Evolutionary conservation across 768 basidiomycete species (phyloP), one percentile per base, ranked within the genome.

Genomic region (Lactarius deliciosus): DNA sequence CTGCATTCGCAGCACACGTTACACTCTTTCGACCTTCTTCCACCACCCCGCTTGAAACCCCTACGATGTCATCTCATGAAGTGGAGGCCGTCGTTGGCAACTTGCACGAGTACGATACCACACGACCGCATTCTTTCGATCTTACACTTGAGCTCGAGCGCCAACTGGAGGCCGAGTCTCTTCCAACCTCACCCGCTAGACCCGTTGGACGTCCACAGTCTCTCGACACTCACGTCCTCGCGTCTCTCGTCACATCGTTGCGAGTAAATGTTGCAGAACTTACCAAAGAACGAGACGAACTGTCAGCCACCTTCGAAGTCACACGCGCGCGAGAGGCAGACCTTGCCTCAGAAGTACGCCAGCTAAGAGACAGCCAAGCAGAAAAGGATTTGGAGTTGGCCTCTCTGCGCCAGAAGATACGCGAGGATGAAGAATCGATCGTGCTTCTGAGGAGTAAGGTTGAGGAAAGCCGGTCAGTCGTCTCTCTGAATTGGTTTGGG

Each of bases 341-440:
- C 64, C 76, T 88, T 61, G 81, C 85, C 69, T 88, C 90, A 68
- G 85, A 86, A 50, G 74, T 92, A 53, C 79, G 84, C 69, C 79
- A 82, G 69, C 83, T 89, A 78, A 85, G 85, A 13, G 89, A 89
- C 65, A 88, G 86, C 6, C 80, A 84, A 72, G 80, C 79, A 57
- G 75, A 74, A 4, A 73, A 67, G 34, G 73, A 77, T 22, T 69
- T 63, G 5, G 75, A 73, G 45, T 60, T 72, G 43, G 73, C 66
- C 22, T 66, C 65, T 7, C 71, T 71, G 20, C 73, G 73, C 11
- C 71, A 72, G 60, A 79, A 76, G 68, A 71, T 64, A 57, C 83
- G 81, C 65, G 91, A 93, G 57, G 88, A 92, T 63, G 90, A 91
- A 72, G 87, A 92, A 66, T 87, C 90, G 43, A 90, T 94, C 57